Conservation (phyloP, 2,329 filamentous ascomycete species). For the Albifimbria verrucaria region DNA sequence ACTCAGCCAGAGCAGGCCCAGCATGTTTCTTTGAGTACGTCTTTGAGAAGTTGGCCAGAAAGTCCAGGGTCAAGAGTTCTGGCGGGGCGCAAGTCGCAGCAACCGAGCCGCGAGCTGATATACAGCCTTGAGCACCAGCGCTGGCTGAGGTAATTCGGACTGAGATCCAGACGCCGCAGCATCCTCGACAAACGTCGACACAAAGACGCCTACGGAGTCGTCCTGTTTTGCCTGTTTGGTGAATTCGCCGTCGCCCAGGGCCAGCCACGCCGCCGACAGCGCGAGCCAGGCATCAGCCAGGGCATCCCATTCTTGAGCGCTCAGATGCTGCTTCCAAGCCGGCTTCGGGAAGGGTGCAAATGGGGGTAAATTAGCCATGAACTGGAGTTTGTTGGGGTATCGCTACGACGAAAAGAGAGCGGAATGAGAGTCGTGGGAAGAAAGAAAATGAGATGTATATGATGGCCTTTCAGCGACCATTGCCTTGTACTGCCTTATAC, state of each 20-base stretch:
- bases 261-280: constrained; percentile 63
- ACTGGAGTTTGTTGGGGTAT: not conserved
- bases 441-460: not conserved
- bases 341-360: constrained; percentile 75
- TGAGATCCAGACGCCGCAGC: constrained; percentile 33
- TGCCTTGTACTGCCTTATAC: not conserved
- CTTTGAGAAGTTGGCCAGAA: constrained; percentile 66
- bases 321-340: constrained; percentile 63
- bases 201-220: constrained; percentile 58
- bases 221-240: constrained; percentile 46
- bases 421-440: not conserved
- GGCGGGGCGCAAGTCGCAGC: constrained; percentile 38
- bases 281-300: constrained; percentile 75
- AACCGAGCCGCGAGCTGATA: constrained; percentile 64
- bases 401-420: not conserved
- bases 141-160: constrained; percentile 32
- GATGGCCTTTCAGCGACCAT: constrained; percentile 3
- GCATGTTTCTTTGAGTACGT: constrained; percentile 63
- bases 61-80: constrained; percentile 60
- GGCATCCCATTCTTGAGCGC: constrained; percentile 69
- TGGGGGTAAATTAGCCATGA: constrained; percentile 57
- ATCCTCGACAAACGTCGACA: constrained; percentile 64
- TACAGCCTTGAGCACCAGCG: constrained; percentile 55
- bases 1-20: constrained; percentile 41
- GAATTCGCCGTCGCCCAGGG: constrained; percentile 56